Percentiles rank a stretch among this genome's conserved stretches.
Evolutionary conservation across 495 filamentous ascomycete genomes (phyloP).

Genomic region (Tetracladium marchalianum): DNA sequence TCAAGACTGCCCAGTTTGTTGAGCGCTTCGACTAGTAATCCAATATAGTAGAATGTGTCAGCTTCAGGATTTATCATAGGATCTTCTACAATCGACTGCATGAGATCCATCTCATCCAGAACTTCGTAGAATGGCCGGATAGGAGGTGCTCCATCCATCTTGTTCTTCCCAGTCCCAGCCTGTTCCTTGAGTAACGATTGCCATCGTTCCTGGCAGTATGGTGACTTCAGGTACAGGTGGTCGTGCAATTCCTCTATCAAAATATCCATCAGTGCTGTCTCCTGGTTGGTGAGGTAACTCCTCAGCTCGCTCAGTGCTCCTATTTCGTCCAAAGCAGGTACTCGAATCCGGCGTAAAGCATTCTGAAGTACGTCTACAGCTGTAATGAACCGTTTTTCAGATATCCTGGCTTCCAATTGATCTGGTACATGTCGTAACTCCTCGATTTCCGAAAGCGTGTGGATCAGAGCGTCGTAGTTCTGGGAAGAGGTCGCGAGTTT

Average conservation of each 20-base stretch:
- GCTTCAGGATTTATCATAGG: slow-evolving; percentile 84
- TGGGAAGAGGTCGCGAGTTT: slow-evolving; percentile 76
- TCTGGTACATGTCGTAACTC: slow-evolving; percentile 87
- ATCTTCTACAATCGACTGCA: slow-evolving; percentile 67
- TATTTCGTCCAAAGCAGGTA: slow-evolving; percentile 84
- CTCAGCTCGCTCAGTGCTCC: slow-evolving; percentile 79
- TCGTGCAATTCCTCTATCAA: slow-evolving; percentile 94
- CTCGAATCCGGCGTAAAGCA: slow-evolving; percentile 69
- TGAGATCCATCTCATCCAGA: slow-evolving; percentile 65
- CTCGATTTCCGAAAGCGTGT: slow-evolving; percentile 74
- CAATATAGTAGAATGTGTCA: slow-evolving; percentile 88
- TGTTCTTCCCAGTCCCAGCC: slow-evolving; percentile 34
- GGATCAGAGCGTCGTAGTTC: slow-evolving; percentile 84
- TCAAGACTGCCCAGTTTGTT: slow-evolving; percentile 82
- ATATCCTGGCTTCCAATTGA: slow-evolving; percentile 83
- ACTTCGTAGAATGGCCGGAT: slow-evolving; percentile 61
- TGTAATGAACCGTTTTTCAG: slow-evolving; percentile 88
- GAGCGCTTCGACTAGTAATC: slow-evolving; percentile 76
- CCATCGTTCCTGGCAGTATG: slow-evolving; percentile 93
- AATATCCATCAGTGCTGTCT: slow-evolving; percentile 83
- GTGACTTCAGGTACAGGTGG: slow-evolving; percentile 93
- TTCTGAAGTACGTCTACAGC: slow-evolving; percentile 89
- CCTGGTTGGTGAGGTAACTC: slow-evolving; percentile 85
- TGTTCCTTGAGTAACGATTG: slow-evolving; percentile 51
- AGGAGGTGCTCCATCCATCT: slow-evolving; percentile 24